These are phyloP conservation scores for Dipteronia sinensis DNA, from an alignment of 345 rosid species.

Conservation along the genomic window DNA sequence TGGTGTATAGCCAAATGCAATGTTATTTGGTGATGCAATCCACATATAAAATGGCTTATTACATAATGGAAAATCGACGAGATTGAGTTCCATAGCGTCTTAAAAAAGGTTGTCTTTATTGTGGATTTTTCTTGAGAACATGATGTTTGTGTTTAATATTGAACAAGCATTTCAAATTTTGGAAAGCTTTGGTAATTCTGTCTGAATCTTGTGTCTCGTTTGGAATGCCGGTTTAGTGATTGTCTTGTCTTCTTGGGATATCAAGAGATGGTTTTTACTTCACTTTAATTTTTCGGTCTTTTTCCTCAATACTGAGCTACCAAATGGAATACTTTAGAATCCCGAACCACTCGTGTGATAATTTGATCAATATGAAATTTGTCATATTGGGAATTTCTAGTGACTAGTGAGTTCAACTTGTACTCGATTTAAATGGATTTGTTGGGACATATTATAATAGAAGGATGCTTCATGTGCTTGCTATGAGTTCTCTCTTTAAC, in stretches of 20 bases:
- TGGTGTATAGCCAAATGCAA: too few relatives aligned
- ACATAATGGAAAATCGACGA: too few relatives aligned
- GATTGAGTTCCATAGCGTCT: too few relatives aligned
- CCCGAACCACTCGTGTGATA: background rate
- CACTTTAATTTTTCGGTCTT: background rate
- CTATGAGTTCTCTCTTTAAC: too few relatives aligned
- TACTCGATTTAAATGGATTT: background rate
- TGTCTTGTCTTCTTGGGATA: background rate
- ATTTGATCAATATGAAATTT: background rate
- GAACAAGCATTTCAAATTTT: background rate
- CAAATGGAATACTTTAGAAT: background rate
- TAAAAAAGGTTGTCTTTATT: background rate
- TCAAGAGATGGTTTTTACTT: background rate
- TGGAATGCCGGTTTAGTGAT: background rate
- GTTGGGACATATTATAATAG: background rate
- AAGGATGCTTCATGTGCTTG: constrained; percentile 5
- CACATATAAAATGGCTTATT: background rate
- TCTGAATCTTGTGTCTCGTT: background rate
- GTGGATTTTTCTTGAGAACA: background rate
- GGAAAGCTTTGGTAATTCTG: background rate
- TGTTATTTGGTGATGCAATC: too few relatives aligned
- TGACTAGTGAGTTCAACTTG: background rate
- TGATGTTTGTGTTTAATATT: background rate
- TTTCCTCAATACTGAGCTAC: background rate
- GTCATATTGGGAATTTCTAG: too few relatives aligned